Evolutionary conservation across 106 monocot genomes (phyloP), one percentile per base, ranked within the genome.

Genomic region (Allium sativum): DNA sequence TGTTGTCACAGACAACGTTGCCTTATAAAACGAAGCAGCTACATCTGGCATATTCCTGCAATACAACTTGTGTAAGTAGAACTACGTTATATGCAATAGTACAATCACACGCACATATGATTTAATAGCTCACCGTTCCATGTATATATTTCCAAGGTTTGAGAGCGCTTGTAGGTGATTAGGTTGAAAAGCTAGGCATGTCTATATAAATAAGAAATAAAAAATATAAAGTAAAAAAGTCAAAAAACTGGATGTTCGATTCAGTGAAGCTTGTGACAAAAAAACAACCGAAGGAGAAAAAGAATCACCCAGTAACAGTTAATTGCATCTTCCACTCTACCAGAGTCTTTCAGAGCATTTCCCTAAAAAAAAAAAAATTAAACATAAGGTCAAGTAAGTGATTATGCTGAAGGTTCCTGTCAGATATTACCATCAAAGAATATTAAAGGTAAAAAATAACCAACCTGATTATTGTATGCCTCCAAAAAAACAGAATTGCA

Each of bases 391-490:
- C 14, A 40, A 47, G 12, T 8, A 47, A 47, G 12, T 47, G 47
- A 8, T 47, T 47, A 8, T 12, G 12, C 47, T 8, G 12, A 47
- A 12, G 47, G 12, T 47, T 47, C 12, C 12, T 8, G 47, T 47
- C 47, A 8, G 12, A 47, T 8, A 47, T 47, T 8, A 47, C 47
- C 47, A 47, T 8, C 8, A 47, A 47, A 12, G 12, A 47, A 47
- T 8, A 12, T 8, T 8, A 47, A 47, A 47, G 47, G 12, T 17
- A 61, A 61, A 7, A 54, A 8, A 7, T 3, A 61, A 65, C 70
- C 11, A 65, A 95, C 94, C 86, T 90, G 74, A 70, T 95, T 95
- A 63, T 95, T 95, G 59, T 95, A 95, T 44, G 90, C 90, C 74
- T 95, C 94, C 42, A 90, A 74, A 70, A 77, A 87, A n/a, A 71